Percentiles rank a stretch among this genome's conserved stretches.
These are phyloP conservation scores for Venturia asperata DNA, from an alignment of 2,329 filamentous ascomycete species.

Conservation along the genomic window DNA sequence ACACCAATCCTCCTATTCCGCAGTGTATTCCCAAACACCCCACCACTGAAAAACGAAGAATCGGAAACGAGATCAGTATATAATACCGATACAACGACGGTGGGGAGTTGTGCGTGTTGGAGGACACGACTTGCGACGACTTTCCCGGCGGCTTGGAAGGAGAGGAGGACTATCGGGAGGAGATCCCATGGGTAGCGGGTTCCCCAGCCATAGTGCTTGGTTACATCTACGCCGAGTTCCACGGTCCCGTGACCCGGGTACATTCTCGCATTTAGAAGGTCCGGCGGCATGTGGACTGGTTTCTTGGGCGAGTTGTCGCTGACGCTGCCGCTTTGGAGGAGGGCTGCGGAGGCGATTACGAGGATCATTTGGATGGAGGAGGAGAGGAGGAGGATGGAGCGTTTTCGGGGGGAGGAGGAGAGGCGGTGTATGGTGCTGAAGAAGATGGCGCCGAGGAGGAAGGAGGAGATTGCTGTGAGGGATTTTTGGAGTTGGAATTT, in stretches of 20 bases:
- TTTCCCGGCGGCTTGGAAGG: slow-evolving; percentile 72
- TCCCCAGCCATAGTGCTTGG: no score
- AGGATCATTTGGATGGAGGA: slow-evolving; percentile 37
- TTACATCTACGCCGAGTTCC: no score
- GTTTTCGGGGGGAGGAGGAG: slow-evolving; percentile 49
- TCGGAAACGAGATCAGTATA: slow-evolving; percentile 77
- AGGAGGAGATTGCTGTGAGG: slow-evolving; percentile 59
- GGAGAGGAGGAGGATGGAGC: slow-evolving; percentile 54
- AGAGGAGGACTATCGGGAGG: slow-evolving; percentile 57
- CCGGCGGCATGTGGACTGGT: background rate
- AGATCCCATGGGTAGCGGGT: background rate
- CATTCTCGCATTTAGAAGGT: background rate
- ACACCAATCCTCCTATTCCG: slow-evolving; percentile 47
- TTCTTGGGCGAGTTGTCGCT: background rate
- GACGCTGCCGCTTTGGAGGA: background rate
- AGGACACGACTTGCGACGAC: slow-evolving; percentile 67
- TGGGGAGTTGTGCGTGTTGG: slow-evolving; percentile 69
- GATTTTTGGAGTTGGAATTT: slow-evolving; percentile 61
- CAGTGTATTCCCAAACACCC: slow-evolving; percentile 40
- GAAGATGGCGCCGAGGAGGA: slow-evolving; percentile 64
- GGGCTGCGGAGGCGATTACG: slow-evolving; percentile 25
- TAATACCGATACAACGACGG: slow-evolving; percentile 40
- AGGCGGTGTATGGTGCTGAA: slow-evolving; percentile 62
- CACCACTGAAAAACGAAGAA: slow-evolving; percentile 39
- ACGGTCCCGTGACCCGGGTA: no score